Conservation (phyloP, 257 asterid species). For the Nicotiana sylvestris region DNA sequence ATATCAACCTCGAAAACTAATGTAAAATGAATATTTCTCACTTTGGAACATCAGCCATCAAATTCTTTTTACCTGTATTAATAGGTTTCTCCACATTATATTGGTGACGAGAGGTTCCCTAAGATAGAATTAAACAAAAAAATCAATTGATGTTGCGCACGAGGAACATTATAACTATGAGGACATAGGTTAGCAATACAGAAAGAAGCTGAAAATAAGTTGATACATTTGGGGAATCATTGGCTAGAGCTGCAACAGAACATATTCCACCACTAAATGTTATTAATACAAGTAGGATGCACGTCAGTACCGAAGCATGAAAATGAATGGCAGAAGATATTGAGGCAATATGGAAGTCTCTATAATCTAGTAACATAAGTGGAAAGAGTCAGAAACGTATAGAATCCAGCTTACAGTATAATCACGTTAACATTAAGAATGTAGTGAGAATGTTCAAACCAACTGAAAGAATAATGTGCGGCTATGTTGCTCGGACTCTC, state of each 20-base stretch:
- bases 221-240: not conserved
- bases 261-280: not conserved
- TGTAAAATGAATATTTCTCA: not conserved
- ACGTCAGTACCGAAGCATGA: not conserved
- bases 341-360: not conserved
- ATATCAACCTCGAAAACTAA: constrained; percentile 5
- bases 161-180: not conserved
- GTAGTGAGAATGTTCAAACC: not conserved
- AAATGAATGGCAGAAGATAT: not conserved
- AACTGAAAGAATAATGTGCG: not conserved
- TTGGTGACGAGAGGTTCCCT: constrained; percentile 98
- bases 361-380: not conserved
- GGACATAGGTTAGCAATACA: not conserved
- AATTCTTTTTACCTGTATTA: constrained; percentile 59
- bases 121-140: constrained; percentile 16
- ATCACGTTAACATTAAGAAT: not conserved
- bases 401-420: not conserved
- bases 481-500: not conserved
- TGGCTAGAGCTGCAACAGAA: not conserved
- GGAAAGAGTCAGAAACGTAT: not conserved
- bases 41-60: not conserved
- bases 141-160: not conserved
- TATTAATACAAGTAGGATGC: not conserved
- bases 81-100: constrained; percentile 94
- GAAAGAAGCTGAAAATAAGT: not conserved